Percentiles rank a stretch among this genome's conserved stretches.
Evolutionary conservation across 768 basidiomycete genomes (phyloP).

Genomic region (Phanerochaete carnosa): DNA sequence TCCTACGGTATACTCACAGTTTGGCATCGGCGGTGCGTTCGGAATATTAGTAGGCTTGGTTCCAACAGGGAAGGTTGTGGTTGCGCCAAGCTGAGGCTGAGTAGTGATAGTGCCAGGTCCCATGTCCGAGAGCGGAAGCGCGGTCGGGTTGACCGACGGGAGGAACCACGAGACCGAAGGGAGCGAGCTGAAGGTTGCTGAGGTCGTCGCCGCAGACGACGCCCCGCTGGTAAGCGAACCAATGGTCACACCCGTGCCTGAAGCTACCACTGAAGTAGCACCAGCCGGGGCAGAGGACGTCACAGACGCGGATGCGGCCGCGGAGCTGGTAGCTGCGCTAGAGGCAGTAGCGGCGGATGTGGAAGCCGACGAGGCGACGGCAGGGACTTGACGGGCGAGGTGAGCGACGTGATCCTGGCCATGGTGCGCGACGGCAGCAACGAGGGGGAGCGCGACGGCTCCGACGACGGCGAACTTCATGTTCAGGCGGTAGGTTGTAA

Average conservation of each 20-base stretch:
- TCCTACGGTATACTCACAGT: slow-evolving; percentile 33
- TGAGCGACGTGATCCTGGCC: slow-evolving; percentile 1
- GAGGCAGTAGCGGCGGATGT: neutral
- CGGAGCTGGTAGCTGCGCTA: neutral
- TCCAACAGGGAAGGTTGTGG: slow-evolving; percentile 33
- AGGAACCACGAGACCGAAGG: slow-evolving; percentile 27
- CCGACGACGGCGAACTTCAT: slow-evolving; percentile 31
- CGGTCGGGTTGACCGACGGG: slow-evolving; percentile 30
- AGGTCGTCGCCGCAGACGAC: neutral
- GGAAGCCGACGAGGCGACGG: too few species aligned
- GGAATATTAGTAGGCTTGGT: slow-evolving; percentile 40
- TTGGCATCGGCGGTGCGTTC: slow-evolving; percentile 56
- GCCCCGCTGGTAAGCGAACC: slow-evolving; percentile 2
- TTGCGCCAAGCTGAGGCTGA: slow-evolving; percentile 28
- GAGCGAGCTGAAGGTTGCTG: slow-evolving; percentile 4
- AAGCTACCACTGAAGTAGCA: neutral
- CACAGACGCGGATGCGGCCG: neutral
- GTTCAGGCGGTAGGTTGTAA: neutral
- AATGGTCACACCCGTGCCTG: neutral
- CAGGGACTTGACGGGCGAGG: slow-evolving; percentile 23
- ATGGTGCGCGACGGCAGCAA: slow-evolving; percentile 34
- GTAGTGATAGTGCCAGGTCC: slow-evolving; percentile 22
- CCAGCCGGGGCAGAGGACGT: neutral
- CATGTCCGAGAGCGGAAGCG: slow-evolving; percentile 29
- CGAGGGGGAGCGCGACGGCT: slow-evolving; percentile 33